Percentiles rank a stretch among this genome's conserved stretches.
Evolutionary conservation across 2,329 filamentous ascomycete genomes (phyloP).

Genomic region (Clarireedia hainanense): DNA sequence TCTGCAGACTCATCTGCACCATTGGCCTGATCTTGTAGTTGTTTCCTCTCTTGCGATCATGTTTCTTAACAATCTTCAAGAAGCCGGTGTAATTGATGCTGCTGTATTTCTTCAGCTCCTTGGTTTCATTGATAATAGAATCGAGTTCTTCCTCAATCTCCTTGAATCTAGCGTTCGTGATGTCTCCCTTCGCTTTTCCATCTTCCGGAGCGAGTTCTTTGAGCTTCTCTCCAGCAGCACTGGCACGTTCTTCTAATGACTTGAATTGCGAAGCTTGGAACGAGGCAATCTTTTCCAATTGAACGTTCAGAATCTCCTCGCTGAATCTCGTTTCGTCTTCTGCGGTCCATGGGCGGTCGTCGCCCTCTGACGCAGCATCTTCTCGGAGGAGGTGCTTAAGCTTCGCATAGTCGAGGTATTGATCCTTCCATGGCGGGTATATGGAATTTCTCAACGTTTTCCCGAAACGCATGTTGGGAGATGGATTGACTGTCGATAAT

Average conservation of each 20-base stretch:
- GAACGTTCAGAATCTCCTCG: constrained; percentile 87
- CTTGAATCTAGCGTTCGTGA: constrained; percentile 48
- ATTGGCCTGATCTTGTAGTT: constrained; percentile 85
- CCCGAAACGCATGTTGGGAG: constrained; percentile 75
- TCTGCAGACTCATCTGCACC: constrained; percentile 82
- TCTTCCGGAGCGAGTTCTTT: constrained; percentile 69
- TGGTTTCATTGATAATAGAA: constrained; percentile 79
- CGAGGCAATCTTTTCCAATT: constrained; percentile 87
- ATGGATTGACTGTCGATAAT: not conserved
- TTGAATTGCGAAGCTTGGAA: constrained; percentile 79
- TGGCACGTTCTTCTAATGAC: constrained; percentile 45
- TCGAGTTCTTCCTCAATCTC: constrained; percentile 77
- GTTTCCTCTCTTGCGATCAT: constrained; percentile 84
- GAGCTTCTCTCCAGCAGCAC: constrained; percentile 58
- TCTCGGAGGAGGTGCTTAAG: constrained; percentile 86
- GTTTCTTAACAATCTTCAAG: constrained; percentile 97
- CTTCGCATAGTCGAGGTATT: constrained; percentile 94
- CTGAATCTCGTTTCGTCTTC: constrained; percentile 91
- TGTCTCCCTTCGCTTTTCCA: constrained; percentile 38
- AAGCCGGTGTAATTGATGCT: constrained; percentile 97
- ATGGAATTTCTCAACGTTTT: constrained; percentile 73
- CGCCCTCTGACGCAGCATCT: constrained; percentile 38
- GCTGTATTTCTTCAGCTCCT: constrained; percentile 90
- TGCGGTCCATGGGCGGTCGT: constrained; percentile 75
- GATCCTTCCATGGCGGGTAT: constrained; percentile 81